Evolutionary conservation across 192 early-diverging fungal species (phyloP), one percentile per base, ranked within the genome.

Genomic region (Mortierella hygrophila): DNA sequence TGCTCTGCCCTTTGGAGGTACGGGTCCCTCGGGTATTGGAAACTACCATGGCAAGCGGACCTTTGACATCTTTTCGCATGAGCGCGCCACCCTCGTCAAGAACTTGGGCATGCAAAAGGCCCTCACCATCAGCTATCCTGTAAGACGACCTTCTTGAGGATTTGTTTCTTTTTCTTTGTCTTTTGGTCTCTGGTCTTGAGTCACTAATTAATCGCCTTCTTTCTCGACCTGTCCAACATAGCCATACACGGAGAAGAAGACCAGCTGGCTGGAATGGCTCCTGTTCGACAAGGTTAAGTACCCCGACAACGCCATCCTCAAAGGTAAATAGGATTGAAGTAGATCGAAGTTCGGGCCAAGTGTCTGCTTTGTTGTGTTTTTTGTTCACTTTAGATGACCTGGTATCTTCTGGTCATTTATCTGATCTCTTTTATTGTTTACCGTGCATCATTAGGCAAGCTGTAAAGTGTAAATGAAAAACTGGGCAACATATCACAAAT

Each of bases 1-100:
- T 44, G 78, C 80, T 32, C 75, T 96, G n/a, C 97, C 97, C 57
- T 98, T 98, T 86, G 97, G 97, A 65, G 98, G 97, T 63, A 92
- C 95, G 0, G 97, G 97, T 0, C 81, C 88, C 0, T 97, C 96
- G 11, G 98, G 98, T 1, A 92, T 96, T 44, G 98, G 98, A 70
- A 89, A 79, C 52, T 98, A 98, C 87, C 96, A 96, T 49, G 97
- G 97, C 70, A 84, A 91, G 54, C 79, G 89, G 78, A 94, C 95
- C 5, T 97, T 98, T 85, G 89, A 94, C 32, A 91, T 92, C 9
- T 98, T 97, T 86, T 94, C 97, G 29, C 96, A 97, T 83, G 90
- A 93, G 40, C 91, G 96, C 1, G 74, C 93, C 32, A 92, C 94
- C 35, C 70, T 96, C 74, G 82, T 90, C 74, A 90, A 89, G 89